Evolutionary conservation across 78 protist species (phyloP).

Genomic region (Chrysochromulina parva): DNA sequence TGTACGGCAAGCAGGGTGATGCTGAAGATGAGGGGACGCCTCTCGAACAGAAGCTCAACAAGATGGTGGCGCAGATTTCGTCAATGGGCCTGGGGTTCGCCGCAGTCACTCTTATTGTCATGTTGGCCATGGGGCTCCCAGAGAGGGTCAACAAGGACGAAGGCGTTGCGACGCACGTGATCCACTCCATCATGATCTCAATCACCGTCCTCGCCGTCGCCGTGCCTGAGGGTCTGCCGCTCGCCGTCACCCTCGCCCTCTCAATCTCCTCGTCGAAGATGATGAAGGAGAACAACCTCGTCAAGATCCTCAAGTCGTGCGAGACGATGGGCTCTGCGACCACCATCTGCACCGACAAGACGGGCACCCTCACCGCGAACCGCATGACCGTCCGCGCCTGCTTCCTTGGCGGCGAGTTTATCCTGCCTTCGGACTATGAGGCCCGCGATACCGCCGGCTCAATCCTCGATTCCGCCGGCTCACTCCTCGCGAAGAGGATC

Average conservation of each 20-base stretch:
- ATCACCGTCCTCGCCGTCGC: conserved; percentile 95
- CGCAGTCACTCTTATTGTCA: background rate
- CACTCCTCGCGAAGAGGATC: background rate
- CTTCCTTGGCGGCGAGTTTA: background rate
- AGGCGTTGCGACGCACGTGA: no score
- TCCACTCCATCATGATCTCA: conserved; percentile 68
- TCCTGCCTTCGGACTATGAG: background rate
- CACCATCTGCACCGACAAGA: conserved; percentile 67
- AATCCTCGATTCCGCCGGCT: background rate
- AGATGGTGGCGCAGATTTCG: conserved; percentile 57
- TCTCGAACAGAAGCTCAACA: background rate
- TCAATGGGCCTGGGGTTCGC: conserved; percentile 67
- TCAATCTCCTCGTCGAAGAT: conserved; percentile 83
- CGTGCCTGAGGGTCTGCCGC: conserved; percentile 93
- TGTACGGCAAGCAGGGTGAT: background rate
- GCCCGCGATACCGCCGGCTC: no score
- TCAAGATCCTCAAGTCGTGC: conserved; percentile 78
- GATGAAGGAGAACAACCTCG: conserved; percentile 84
- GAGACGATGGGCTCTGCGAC: conserved; percentile 95
- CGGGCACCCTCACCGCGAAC: conserved; percentile 92
- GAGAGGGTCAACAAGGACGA: no score
- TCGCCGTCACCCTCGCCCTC: conserved; percentile 91
- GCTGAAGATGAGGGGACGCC: background rate
- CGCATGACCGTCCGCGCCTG: conserved; percentile 24
- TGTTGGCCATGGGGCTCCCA: background rate